phyloP scores from a whole-genome alignment of 2,329 filamentous ascomycete species.

The Botrytis tulipae region DNA sequence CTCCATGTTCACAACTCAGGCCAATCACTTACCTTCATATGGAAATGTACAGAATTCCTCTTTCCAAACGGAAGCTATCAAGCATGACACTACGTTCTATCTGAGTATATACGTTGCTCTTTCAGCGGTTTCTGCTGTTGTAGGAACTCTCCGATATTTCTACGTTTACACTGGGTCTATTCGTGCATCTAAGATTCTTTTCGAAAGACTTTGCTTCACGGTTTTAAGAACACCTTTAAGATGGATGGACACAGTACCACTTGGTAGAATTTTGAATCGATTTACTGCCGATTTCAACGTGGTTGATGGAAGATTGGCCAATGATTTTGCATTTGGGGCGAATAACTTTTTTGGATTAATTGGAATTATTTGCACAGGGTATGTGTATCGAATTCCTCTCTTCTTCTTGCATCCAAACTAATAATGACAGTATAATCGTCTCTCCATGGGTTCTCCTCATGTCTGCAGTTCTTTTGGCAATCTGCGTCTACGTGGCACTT shows the following conservation, averaged over 20 bases:
- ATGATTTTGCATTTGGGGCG: constrained; percentile 59
- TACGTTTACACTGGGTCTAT: constrained; percentile 65
- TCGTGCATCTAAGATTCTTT: constrained; percentile 66
- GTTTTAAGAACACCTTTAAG: constrained; percentile 71
- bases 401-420: constrained; percentile 50
- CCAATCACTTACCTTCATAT: constrained; percentile 12
- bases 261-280: constrained; percentile 73
- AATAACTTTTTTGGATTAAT: constrained; percentile 60
- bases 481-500: constrained; percentile 57
- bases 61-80: neutral
- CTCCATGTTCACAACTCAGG: constrained; percentile 45
- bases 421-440: constrained; percentile 53
- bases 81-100: constrained; percentile 55
- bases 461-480: constrained; percentile 54
- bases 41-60: constrained; percentile 7
- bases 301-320: constrained; percentile 66
- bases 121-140: constrained; percentile 53
- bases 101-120: constrained; percentile 65
- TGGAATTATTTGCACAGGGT: constrained; percentile 64
- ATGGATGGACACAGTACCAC: constrained; percentile 77
- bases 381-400: constrained; percentile 29
- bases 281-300: constrained; percentile 76
- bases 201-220: constrained; percentile 62
- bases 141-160: constrained; percentile 62
- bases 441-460: constrained; percentile 65